Conservation (phyloP, 2,329 filamentous ascomycete species). For the Fusarium tricinctum region DNA sequence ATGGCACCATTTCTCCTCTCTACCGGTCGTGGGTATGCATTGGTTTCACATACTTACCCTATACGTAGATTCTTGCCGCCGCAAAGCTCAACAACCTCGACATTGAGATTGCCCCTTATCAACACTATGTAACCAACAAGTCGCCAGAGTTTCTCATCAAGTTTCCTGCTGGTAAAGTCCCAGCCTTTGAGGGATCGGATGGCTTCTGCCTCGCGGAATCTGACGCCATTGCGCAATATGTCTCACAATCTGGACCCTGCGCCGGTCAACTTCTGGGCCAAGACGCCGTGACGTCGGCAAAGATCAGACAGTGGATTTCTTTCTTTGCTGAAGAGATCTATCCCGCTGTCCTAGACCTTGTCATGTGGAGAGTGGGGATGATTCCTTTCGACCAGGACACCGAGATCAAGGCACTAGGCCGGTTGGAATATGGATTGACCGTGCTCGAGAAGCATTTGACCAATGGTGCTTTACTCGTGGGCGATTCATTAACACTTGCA, state of each 20-base stretch:
- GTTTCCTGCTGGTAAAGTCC: slow-evolving; percentile 9
- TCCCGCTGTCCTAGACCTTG: background rate
- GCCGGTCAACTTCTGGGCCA: slow-evolving; percentile 1
- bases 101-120: slow-evolving; percentile 4
- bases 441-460: slow-evolving; percentile 5
- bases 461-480: background rate
- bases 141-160: slow-evolving; percentile 3
- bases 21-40: background rate
- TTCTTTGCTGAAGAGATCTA: slow-evolving; percentile 15
- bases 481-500: slow-evolving; percentile 1
- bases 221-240: slow-evolving; percentile 10
- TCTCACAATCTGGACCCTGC: background rate
- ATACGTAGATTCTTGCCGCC: slow-evolving; percentile 6
- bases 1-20: too few relatives aligned
- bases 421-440: background rate
- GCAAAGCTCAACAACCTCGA: slow-evolving; percentile 14
- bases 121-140: slow-evolving; percentile 13
- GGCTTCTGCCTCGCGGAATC: slow-evolving; percentile 4
- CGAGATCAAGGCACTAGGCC: slow-evolving; percentile 2
- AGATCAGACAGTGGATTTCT: slow-evolving; percentile 17
- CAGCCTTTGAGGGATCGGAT: slow-evolving; percentile 3
- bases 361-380: slow-evolving; percentile 12
- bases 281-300: background rate
- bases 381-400: background rate
- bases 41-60: background rate